Percentiles rank a stretch among this genome's conserved stretches.
These are phyloP conservation scores for Basipetospora chlamydospora DNA, from an alignment of 2,329 filamentous ascomycete species.

Conservation along the genomic window DNA sequence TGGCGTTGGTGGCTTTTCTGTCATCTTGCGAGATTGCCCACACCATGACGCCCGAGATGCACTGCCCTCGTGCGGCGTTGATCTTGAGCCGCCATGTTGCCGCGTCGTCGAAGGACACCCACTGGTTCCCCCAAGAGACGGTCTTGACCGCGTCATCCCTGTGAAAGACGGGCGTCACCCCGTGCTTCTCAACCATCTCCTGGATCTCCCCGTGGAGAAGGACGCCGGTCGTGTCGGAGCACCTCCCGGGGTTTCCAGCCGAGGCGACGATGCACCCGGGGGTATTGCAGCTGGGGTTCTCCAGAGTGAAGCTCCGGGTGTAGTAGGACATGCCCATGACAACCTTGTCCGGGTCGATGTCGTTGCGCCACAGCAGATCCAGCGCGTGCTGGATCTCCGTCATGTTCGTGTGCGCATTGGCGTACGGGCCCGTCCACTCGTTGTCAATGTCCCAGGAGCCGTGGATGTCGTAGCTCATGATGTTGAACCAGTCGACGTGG, in stretches of 20 bases:
- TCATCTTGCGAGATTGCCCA: slow-evolving; percentile 14
- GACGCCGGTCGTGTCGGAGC: slow-evolving; percentile 14
- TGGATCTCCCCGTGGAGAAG: slow-evolving; percentile 20
- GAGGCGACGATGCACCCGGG: slow-evolving; percentile 7
- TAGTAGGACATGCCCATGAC: slow-evolving; percentile 28
- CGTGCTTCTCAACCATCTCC: neutral
- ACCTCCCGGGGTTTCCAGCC: slow-evolving; percentile 12
- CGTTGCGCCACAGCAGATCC: slow-evolving; percentile 30
- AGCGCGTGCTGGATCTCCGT: slow-evolving; percentile 26
- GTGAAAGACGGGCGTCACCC: neutral
- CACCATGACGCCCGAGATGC: slow-evolving; percentile 14
- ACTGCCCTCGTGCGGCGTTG: slow-evolving; percentile 8
- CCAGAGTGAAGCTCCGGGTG: slow-evolving; percentile 12
- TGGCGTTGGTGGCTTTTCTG: neutral
- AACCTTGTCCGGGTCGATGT: slow-evolving; percentile 24
- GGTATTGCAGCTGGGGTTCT: slow-evolving; percentile 7
- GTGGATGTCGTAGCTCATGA: slow-evolving; percentile 25
- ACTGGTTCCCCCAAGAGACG: slow-evolving; percentile 19
- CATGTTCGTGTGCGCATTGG: slow-evolving; percentile 26
- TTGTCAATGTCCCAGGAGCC: slow-evolving; percentile 19
- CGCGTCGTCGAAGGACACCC: slow-evolving; percentile 22
- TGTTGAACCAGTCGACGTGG: slow-evolving; percentile 24
- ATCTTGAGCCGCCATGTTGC: slow-evolving; percentile 12
- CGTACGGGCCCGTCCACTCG: slow-evolving; percentile 13
- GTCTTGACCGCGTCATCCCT: neutral